phyloP scores from a whole-genome alignment of 2,329 filamentous ascomycete species.

The Myriosclerotinia curreyana region DNA sequence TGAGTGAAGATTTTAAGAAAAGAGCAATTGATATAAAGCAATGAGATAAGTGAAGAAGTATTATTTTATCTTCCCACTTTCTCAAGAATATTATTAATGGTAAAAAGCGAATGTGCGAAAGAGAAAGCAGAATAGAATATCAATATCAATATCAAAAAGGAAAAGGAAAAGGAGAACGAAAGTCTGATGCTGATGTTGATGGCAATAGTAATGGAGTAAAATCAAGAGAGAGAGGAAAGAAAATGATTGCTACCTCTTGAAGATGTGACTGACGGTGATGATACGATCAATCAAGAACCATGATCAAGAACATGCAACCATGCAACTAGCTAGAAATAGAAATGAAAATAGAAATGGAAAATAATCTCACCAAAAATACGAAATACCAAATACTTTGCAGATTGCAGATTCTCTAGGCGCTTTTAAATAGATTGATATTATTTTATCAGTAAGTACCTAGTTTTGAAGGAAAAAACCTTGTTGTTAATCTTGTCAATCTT shows the following conservation, averaged over 20 bases:
- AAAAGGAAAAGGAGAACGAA: not conserved
- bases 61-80: not conserved
- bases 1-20: not conserved
- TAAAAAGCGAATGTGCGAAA: not conserved
- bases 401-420: no score
- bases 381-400: no score
- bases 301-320: slow-evolving; percentile 14
- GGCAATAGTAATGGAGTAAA: not conserved
- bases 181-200: slow-evolving; percentile 1
- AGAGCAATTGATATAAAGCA: slow-evolving; percentile 7
- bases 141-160: not conserved
- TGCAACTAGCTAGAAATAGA: not conserved
- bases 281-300: no score
- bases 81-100: not conserved
- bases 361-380: not conserved
- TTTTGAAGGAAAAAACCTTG: no score
- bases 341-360: no score
- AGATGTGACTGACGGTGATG: not conserved
- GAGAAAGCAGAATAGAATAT: not conserved
- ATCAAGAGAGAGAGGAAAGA: not conserved
- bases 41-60: not conserved
- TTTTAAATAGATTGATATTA: no score
- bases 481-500: no score
- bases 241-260: slow-evolving; percentile 1
- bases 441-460: no score